Conservation (phyloP, 192 early-diverging fungal species). For the Coemansia sp. region DNA sequence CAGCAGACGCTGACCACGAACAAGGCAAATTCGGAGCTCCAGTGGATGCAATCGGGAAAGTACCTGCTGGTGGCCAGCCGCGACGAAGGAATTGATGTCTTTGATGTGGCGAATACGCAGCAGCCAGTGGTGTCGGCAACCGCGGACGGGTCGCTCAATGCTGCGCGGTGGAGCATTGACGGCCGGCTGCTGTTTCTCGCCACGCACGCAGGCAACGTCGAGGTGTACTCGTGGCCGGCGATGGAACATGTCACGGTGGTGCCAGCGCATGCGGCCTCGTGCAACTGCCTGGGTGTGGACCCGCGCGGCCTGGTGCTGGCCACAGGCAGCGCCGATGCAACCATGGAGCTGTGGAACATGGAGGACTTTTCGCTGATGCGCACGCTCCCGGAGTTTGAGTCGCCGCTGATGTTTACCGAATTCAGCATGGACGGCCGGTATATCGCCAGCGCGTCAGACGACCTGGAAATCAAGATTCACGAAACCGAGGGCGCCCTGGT, state of each 20-base stretch:
- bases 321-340: slow-evolving; percentile 38
- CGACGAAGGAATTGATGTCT: slow-evolving; percentile 34
- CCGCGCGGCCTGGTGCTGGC: slow-evolving; percentile 20
- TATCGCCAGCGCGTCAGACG: slow-evolving; percentile 43
- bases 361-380: slow-evolving; percentile 26
- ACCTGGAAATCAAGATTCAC: slow-evolving; percentile 22
- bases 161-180: slow-evolving; percentile 21
- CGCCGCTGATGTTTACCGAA: slow-evolving; percentile 25
- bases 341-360: slow-evolving; percentile 25
- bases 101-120: slow-evolving; percentile 22
- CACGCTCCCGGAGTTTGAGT: slow-evolving; percentile 25
- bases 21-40: slow-evolving; percentile 20
- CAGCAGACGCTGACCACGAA: slow-evolving; percentile 8
- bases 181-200: slow-evolving; percentile 28
- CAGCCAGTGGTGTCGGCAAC: slow-evolving; percentile 17
- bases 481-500: slow-evolving; percentile 22
- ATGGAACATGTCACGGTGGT: slow-evolving; percentile 36
- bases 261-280: slow-evolving; percentile 29
- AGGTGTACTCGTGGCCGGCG: slow-evolving; percentile 34
- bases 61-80: slow-evolving; percentile 21
- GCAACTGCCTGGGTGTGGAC: slow-evolving; percentile 28
- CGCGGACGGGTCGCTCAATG: slow-evolving; percentile 11
- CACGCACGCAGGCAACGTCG: slow-evolving; percentile 30
- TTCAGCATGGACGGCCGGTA: slow-evolving; percentile 40
- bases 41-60: slow-evolving; percentile 37